phyloP scores from a whole-genome alignment of 1,139 yeast genomes.

The Kodamaea plutei region DNA sequence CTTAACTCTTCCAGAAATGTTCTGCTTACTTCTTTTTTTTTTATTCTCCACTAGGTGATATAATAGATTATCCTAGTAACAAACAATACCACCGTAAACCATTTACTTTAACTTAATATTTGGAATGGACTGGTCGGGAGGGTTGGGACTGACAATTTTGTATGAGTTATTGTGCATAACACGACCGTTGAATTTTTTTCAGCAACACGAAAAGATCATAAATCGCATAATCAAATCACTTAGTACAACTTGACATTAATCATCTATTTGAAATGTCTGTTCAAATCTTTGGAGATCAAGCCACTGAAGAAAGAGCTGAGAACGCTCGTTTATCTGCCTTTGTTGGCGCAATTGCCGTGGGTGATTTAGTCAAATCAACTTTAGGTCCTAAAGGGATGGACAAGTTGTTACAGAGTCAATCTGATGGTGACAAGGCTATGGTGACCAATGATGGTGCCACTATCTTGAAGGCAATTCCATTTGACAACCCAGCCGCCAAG shows the following conservation, averaged over 20 bases:
- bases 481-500: slow-evolving; percentile 97
- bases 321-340: slow-evolving; percentile 96
- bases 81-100: too few species aligned
- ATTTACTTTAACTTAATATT: too few species aligned
- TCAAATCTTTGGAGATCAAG: slow-evolving; percentile 95
- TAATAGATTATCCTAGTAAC: too few species aligned
- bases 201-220: slow-evolving; percentile 1
- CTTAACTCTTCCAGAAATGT: not conserved
- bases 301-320: slow-evolving; percentile 95
- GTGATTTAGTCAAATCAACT: slow-evolving; percentile 93
- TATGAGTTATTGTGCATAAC: too few species aligned
- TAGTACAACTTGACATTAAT: too few species aligned
- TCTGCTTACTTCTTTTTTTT: too few species aligned
- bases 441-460: slow-evolving; percentile 99
- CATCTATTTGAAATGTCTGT: too few species aligned
- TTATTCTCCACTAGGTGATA: too few species aligned
- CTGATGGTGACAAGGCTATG: slow-evolving; percentile 64
- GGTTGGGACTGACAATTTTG: too few species aligned
- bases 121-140: too few species aligned
- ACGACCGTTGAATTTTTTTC: slow-evolving; percentile 1
- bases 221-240: not conserved
- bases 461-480: slow-evolving; percentile 86
- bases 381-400: slow-evolving; percentile 99
- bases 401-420: slow-evolving; percentile 82
- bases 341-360: slow-evolving; percentile 98